phyloP scores from a whole-genome alignment of 441 rosid genomes.

The Daphne laureola region DNA sequence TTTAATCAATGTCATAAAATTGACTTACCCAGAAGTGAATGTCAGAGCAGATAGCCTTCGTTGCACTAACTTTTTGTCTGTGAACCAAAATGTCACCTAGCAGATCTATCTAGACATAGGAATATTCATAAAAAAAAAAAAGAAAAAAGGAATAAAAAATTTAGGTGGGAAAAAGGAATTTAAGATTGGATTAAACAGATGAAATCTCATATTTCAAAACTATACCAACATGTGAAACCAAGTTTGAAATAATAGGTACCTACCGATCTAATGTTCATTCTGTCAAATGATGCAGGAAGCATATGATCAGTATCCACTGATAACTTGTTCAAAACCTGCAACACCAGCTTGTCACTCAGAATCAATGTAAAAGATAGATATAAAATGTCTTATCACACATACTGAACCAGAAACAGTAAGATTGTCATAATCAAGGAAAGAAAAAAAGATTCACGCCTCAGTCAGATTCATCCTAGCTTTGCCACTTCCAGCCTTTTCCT shows the following conservation, averaged over 20 bases:
- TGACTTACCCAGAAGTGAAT: slow-evolving; percentile 58
- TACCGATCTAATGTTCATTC: slow-evolving; percentile 49
- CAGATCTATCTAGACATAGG: slow-evolving; percentile 41
- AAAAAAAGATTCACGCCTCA: slow-evolving; percentile 40
- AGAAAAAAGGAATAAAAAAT: neutral
- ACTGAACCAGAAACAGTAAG: slow-evolving; percentile 12
- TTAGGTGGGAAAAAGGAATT: slow-evolving; percentile 5
- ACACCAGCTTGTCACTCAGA: slow-evolving; percentile 17
- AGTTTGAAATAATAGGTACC: slow-evolving; percentile 10
- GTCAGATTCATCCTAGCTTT: slow-evolving; percentile 35
- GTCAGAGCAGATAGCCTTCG: slow-evolving; percentile 46
- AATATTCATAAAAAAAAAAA: slow-evolving; percentile 16
- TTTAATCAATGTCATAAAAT: slow-evolving; percentile 8
- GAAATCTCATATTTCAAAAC: slow-evolving; percentile 4
- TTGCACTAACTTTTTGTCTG: slow-evolving; percentile 42
- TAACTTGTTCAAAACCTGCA: slow-evolving; percentile 57
- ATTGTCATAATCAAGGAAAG: slow-evolving; percentile 12
- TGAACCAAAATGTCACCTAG: slow-evolving; percentile 49
- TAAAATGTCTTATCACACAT: slow-evolving; percentile 2
- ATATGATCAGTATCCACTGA: slow-evolving; percentile 38
- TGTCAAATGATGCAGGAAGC: slow-evolving; percentile 41
- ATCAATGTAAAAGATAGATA: slow-evolving; percentile 5
- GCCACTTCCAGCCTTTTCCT: slow-evolving; percentile 24
- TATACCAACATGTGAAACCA: neutral
- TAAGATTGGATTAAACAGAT: slow-evolving; percentile 8